phyloP scores from a whole-genome alignment of 257 asterid species.

The Solanum ossicruentum region DNA sequence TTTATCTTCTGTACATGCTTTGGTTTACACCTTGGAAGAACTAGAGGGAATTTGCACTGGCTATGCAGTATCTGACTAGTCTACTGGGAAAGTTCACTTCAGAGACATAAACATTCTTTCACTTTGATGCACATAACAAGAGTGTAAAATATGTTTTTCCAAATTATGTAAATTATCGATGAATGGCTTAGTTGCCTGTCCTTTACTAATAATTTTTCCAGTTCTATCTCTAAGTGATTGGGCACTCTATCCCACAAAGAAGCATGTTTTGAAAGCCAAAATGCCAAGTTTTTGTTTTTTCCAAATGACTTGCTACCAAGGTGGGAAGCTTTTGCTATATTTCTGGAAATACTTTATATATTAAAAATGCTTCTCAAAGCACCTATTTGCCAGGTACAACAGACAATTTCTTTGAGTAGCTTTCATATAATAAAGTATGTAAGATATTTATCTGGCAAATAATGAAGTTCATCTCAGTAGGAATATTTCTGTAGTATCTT shows the following conservation, averaged over 20 bases:
- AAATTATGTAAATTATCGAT: background rate
- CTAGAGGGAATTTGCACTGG: background rate
- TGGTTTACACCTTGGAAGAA: background rate
- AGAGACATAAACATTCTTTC: background rate
- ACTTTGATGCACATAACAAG: background rate
- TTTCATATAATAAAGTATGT: background rate
- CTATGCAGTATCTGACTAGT: background rate
- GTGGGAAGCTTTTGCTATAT: background rate
- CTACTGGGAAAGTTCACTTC: background rate
- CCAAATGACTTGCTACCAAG: background rate
- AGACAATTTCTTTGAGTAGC: background rate
- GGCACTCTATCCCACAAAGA: background rate
- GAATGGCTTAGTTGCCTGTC: background rate
- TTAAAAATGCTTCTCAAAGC: background rate
- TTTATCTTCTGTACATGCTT: background rate
- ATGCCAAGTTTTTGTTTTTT: background rate
- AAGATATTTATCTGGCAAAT: background rate
- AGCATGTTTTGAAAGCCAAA: background rate
- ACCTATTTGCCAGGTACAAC: background rate
- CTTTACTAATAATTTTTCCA: background rate
- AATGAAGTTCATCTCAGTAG: background rate
- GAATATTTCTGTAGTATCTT: background rate
- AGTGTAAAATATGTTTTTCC: background rate
- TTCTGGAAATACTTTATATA: background rate
- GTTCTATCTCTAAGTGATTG: background rate